Evolutionary conservation across 305 asterid genomes (phyloP).

Genomic region (Rubia peregrina): DNA sequence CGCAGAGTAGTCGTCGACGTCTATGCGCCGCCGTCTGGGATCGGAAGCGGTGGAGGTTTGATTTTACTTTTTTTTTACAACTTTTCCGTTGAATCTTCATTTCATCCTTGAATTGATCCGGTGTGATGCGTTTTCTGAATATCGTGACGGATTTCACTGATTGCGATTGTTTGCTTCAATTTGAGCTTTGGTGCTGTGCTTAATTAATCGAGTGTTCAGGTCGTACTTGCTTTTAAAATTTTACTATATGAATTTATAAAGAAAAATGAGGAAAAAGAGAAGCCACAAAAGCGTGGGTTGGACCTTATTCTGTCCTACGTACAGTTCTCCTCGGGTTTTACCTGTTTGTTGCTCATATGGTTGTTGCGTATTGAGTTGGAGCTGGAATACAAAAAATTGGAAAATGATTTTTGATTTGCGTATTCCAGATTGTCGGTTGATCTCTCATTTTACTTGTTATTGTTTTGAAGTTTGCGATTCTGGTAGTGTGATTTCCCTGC

Average conservation of each 20-base stretch:
- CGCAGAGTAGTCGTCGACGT: constrained; percentile 10
- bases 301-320: background rate
- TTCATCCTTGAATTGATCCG: background rate
- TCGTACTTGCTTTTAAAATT: background rate
- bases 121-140: background rate
- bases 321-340: background rate
- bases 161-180: background rate
- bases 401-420: background rate
- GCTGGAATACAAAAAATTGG: background rate
- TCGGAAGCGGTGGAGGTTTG: background rate
- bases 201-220: constrained; percentile 7
- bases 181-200: background rate
- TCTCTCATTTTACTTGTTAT: background rate
- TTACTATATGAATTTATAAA: background rate
- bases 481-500: background rate
- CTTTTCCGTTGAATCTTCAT: background rate
- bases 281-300: background rate
- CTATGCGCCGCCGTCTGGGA: constrained; percentile 2
- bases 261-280: background rate
- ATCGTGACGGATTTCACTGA: background rate
- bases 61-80: background rate
- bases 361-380: background rate
- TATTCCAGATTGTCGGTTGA: background rate
- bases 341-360: constrained; percentile 2
- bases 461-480: background rate